Percentiles rank a stretch among this genome's conserved stretches.
Conservation (phyloP, 805 yeast species). For the Lachancea fermentati region DNA sequence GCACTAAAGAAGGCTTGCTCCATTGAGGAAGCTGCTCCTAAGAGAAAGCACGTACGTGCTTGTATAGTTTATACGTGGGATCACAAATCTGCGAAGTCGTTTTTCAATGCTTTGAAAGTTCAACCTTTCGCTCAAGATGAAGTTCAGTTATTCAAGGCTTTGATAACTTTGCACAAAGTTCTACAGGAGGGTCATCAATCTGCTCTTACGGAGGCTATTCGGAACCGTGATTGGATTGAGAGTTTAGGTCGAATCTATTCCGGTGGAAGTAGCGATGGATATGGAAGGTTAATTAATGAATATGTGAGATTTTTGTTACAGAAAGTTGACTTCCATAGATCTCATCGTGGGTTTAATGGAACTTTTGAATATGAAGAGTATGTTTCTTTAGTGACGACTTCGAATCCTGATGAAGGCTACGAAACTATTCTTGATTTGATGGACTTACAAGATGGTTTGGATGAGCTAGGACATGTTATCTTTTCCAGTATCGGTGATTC, state of each 20-base stretch:
- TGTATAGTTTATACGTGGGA: conserved; percentile 98
- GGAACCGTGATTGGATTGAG: conserved; percentile 71
- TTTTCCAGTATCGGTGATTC: conserved; percentile 55
- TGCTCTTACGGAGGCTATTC: conserved; percentile 71
- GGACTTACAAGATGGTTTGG: conserved; percentile 79
- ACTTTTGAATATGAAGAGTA: conserved; percentile 95
- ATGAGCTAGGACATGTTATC: conserved; percentile 68
- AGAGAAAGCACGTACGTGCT: conserved; percentile 91
- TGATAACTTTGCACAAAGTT: conserved; percentile 83
- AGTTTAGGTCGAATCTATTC: conserved; percentile 54
- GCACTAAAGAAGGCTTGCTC: conserved; percentile 73
- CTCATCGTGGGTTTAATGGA: conserved; percentile 87
- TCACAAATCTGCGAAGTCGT: conserved; percentile 73
- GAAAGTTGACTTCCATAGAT: conserved; percentile 76
- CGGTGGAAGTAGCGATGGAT: conserved; percentile 42
- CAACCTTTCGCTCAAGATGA: conserved; percentile 76
- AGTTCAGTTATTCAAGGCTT: conserved; percentile 77
- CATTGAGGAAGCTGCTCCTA: conserved; percentile 84
- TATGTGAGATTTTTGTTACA: conserved; percentile 64
- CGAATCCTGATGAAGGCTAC: conserved; percentile 94
- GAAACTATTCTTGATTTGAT: conserved; percentile 82
- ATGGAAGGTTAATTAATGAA: conserved; percentile 69
- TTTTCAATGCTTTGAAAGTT: conserved; percentile 77
- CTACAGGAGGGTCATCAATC: conserved; percentile 97
- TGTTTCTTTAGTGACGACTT: conserved; percentile 75